A percentile compares a stretch with the other conserved stretches of the same genome.
Conservation (phyloP, 129 eudicot species). For the Tagetes patula region DNA sequence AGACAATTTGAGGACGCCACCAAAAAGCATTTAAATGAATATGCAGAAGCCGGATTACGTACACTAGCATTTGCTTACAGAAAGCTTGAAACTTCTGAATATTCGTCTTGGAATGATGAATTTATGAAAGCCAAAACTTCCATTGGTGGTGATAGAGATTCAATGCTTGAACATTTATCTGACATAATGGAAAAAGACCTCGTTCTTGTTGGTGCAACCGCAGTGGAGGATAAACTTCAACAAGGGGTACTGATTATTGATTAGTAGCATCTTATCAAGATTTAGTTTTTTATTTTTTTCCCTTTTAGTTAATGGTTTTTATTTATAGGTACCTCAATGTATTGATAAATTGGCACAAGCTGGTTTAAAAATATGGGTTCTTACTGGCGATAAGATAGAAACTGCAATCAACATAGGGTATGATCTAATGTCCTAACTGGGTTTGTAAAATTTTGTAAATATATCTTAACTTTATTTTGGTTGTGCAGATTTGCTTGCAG, state of each 20-base stretch:
- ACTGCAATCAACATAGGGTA: conserved; percentile 97
- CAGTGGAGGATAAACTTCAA: conserved; percentile 92
- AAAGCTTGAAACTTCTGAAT: conserved; percentile 68
- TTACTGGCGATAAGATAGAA: conserved; percentile 98
- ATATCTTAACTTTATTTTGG: background rate
- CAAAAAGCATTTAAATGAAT: conserved; percentile 69
- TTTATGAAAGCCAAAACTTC: conserved; percentile 77
- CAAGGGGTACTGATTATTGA: conserved; percentile 53
- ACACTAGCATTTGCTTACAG: conserved; percentile 85
- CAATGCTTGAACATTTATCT: conserved; percentile 66
- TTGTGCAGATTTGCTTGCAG: conserved; percentile 80
- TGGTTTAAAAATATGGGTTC: conserved; percentile 93
- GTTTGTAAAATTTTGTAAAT: background rate
- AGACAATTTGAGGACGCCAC: conserved; percentile 64
- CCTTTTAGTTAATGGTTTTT: background rate
- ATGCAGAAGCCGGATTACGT: conserved; percentile 85
- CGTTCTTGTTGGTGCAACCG: conserved; percentile 91
- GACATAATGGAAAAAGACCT: conserved; percentile 79
- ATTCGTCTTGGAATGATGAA: conserved; percentile 73
- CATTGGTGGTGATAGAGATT: conserved; percentile 73
- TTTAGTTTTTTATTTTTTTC: background rate
- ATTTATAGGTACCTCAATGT: conserved; percentile 81
- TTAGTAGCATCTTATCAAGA: background rate
- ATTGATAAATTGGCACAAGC: conserved; percentile 97
- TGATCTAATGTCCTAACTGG: conserved; percentile 18